These are phyloP conservation scores for Trichoderma erinaceum DNA, from an alignment of 495 filamentous ascomycete species.

Conservation along the genomic window DNA sequence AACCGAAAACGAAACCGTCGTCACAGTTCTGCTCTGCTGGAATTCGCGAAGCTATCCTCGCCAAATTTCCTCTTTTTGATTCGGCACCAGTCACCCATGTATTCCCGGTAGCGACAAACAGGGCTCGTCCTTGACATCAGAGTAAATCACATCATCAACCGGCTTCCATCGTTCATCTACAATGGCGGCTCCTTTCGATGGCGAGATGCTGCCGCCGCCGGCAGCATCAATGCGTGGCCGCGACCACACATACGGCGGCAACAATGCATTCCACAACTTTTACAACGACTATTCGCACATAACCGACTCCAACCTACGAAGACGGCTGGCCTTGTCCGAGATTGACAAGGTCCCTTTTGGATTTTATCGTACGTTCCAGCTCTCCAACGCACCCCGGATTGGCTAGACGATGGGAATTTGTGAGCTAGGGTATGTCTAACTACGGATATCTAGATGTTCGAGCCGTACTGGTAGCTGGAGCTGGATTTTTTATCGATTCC, in stretches of 20 bases:
- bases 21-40: background rate
- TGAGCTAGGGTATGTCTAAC: conserved; percentile 11
- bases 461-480: conserved; percentile 70
- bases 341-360: conserved; percentile 78
- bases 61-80: background rate
- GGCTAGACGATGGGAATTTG: conserved; percentile 1
- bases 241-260: conserved; percentile 41
- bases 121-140: conserved; percentile 5
- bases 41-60: background rate
- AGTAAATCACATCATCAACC: background rate
- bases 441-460: conserved; percentile 34
- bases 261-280: conserved; percentile 56
- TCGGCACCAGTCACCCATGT: background rate
- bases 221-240: conserved; percentile 16
- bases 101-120: conserved; percentile 6
- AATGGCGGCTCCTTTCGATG: background rate
- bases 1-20: background rate
- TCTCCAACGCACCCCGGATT: background rate
- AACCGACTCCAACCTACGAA: conserved; percentile 65
- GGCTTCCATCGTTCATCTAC: background rate
- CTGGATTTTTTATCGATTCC: conserved; percentile 79
- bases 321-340: conserved; percentile 66
- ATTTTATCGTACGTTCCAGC: conserved; percentile 51
- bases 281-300: conserved; percentile 49
- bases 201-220: conserved; percentile 27